These are phyloP conservation scores for Dichotomopilus funicola DNA, from an alignment of 2,329 filamentous ascomycete species.

Conservation along the genomic window DNA sequence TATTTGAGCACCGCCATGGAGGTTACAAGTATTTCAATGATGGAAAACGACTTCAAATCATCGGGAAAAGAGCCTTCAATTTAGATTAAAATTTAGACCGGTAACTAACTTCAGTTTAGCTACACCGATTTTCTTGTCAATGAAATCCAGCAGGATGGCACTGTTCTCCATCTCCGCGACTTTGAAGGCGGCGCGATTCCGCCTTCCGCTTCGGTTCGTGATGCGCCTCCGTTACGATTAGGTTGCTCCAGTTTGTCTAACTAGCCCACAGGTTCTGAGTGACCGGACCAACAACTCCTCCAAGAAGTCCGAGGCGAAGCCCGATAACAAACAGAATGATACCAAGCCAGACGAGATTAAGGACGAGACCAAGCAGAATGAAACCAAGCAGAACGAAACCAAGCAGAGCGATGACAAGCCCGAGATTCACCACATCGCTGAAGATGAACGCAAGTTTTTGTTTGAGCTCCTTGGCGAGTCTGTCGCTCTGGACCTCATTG, in stretches of 20 bases:
- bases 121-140: slow-evolving; percentile 93
- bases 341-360: not conserved
- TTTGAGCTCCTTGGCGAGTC: slow-evolving; percentile 33
- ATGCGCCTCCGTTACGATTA: too few relatives aligned
- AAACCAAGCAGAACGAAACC: too few relatives aligned
- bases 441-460: slow-evolving; percentile 33
- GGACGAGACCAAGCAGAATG: slow-evolving; percentile 12
- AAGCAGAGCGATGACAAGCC: too few relatives aligned
- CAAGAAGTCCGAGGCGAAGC: not conserved
- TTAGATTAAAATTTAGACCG: not conserved
- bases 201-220: slow-evolving; percentile 8
- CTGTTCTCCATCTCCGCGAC: slow-evolving; percentile 62
- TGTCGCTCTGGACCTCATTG: slow-evolving; percentile 36
- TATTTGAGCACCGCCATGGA: too few relatives aligned
- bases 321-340: slow-evolving; percentile 11
- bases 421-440: slow-evolving; percentile 21
- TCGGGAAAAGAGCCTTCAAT: not conserved
- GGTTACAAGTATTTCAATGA: too few relatives aligned
- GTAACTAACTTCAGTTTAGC: slow-evolving; percentile 33
- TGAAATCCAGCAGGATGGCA: slow-evolving; percentile 70
- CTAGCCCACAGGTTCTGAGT: not conserved
- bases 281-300: slow-evolving; percentile 2
- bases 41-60: not conserved
- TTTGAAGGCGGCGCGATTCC: slow-evolving; percentile 17
- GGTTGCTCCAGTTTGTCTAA: not conserved